phyloP scores from a whole-genome alignment of 2,329 filamentous ascomycete genomes.

The Thelonectria rubi region DNA sequence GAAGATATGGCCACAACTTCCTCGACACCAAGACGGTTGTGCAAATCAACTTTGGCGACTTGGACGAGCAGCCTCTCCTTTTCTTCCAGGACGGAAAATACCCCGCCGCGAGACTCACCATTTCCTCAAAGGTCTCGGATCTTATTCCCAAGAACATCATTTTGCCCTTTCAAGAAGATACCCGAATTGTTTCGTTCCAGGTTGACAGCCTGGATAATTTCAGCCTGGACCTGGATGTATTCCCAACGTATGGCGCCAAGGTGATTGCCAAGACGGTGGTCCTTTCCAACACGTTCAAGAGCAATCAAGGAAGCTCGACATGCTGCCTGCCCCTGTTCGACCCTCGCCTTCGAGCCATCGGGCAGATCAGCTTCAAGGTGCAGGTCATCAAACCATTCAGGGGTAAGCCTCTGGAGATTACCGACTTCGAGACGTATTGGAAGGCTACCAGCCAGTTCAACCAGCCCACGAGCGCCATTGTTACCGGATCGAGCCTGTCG shows the following conservation, averaged over 20 bases:
- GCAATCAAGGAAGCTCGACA: constrained; percentile 75
- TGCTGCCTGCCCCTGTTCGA: constrained; percentile 94
- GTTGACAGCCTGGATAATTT: constrained; percentile 94
- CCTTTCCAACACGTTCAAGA: constrained; percentile 84
- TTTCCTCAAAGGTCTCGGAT: constrained; percentile 95
- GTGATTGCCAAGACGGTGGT: constrained; percentile 96
- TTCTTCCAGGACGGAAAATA: constrained; percentile 99
- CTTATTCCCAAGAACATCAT: constrained; percentile 96
- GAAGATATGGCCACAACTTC: constrained; percentile 98
- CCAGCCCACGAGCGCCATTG: constrained; percentile 79
- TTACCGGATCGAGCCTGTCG: constrained; percentile 93
- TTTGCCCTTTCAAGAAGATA: constrained; percentile 95
- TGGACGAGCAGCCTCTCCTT: constrained; percentile 79
- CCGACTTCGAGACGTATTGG: constrained; percentile 99
- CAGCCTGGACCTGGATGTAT: constrained; percentile 96
- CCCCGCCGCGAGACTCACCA: constrained; percentile 91
- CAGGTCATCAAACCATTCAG: constrained; percentile 97
- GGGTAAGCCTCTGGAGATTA: constrained; percentile 92
- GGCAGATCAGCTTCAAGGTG: constrained; percentile 91
- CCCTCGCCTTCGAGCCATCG: constrained; percentile 88
- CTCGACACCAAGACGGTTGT: constrained; percentile 97
- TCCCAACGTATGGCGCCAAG: constrained; percentile 96
- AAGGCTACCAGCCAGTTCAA: constrained; percentile 96
- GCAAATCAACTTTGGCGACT: constrained; percentile 86
- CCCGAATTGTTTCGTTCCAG: constrained; percentile 92